Conservation (phyloP, 805 yeast species). For the Lachancea sp. region DNA sequence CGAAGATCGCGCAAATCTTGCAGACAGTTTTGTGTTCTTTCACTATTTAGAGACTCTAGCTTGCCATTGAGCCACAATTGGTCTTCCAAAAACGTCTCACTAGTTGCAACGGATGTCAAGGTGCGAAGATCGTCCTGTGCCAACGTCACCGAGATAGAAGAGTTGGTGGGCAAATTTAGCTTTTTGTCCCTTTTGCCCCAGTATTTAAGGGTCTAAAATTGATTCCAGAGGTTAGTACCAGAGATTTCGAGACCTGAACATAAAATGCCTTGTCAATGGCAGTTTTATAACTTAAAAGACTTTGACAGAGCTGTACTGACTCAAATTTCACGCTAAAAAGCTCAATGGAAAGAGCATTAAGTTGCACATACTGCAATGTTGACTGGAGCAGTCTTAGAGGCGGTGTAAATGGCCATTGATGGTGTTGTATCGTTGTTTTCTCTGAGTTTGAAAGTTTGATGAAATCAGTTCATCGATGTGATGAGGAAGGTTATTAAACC, state of each 20-base stretch:
- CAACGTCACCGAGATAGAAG: conserved; percentile 90
- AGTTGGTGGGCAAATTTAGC: conserved; percentile 90
- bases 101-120: conserved; percentile 78
- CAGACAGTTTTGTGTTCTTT: conserved; percentile 66
- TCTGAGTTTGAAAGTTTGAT: too few species aligned
- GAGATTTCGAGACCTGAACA: too few species aligned
- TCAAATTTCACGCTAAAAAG: not conserved
- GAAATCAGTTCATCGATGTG: too few species aligned
- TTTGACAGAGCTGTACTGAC: not conserved
- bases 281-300: not conserved
- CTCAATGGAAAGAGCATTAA: not conserved
- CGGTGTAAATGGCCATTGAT: conserved; percentile 50
- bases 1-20: conserved; percentile 68
- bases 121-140: conserved; percentile 89
- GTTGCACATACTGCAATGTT: conserved; percentile 76
- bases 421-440: not conserved
- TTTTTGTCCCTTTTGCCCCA: conserved; percentile 96
- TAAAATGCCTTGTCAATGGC: not conserved
- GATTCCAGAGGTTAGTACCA: conserved; percentile 9
- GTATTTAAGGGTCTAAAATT: conserved; percentile 72
- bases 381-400: conserved; percentile 93
- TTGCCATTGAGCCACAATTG: conserved; percentile 82
- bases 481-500: too few species aligned
- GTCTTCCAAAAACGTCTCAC: conserved; percentile 51
- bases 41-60: conserved; percentile 60